Evolutionary conservation across 129 eudicot species (phyloP), one percentile per base, ranked within the genome.

Genomic region (Saussurea involucrata): DNA sequence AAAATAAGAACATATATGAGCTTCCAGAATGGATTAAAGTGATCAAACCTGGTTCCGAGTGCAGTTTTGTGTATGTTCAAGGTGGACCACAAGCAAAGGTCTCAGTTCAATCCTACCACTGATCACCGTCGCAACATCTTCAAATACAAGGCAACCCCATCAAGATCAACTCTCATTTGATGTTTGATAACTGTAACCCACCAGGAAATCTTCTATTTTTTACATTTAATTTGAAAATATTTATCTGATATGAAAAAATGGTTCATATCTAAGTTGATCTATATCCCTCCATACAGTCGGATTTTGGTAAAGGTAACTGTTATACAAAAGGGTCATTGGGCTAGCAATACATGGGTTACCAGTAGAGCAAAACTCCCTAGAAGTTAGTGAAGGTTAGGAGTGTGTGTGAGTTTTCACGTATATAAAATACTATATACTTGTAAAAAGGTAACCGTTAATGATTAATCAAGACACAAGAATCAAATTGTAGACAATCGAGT

Each of bases 31-130:
- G 95, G 91, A 71, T 79, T 8, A 91, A 89, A 73, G 87, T 83
- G 37, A 58, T 95, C 68, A 55, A 78, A 64, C 88, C 97, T 40
- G 92, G 90, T 78, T 79, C 92, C 0, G 97, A 95, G 67, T 86
- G 82, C 82, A 89, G 71, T 67, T 89, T 95, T 63, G 90, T 92
- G 27, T 89, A 95, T 63, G 80, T 92, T 79, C 99, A 95, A 86
- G 97, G 99, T 33, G 97, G 96, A n/a, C 85, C 97, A 24, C 99
- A 92, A 83, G 96, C 99, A 70, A 87, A 83, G 82, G 82, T 92
- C 73, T 71, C 91, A 24, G 82, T 92, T 69, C 85, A 81, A 60
- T 82, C 90, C 80, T 95, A 87, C 90, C 87, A 92, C n/a, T 90
- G 63, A 87, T 58, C 64, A 68, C 28, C 68, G 66, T 36, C 28